Evolutionary conservation across 108 stramenopile species (phyloP).

Genomic region (Skeletonema marinoi): DNA sequence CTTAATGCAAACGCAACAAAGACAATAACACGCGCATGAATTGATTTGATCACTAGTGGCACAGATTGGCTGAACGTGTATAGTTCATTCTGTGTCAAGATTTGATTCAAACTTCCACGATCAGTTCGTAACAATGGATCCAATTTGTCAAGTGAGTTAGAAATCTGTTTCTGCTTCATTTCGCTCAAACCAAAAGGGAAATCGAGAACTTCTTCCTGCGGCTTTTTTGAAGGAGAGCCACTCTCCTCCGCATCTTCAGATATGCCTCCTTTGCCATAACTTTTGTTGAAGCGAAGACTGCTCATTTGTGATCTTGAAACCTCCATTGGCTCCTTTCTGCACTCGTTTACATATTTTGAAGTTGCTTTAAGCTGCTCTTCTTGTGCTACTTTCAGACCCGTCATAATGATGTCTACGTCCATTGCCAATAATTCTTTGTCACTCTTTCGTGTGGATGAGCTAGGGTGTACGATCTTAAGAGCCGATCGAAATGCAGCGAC

Average conservation of each 20-base stretch:
- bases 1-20: slow-evolving; percentile 81
- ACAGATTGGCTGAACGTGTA: slow-evolving; percentile 83
- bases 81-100: slow-evolving; percentile 55
- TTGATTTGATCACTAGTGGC: slow-evolving; percentile 77
- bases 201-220: slow-evolving; percentile 77
- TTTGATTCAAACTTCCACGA: slow-evolving; percentile 51
- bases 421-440: slow-evolving; percentile 85
- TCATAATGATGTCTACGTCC: slow-evolving; percentile 89
- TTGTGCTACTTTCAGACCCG: slow-evolving; percentile 84
- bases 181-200: slow-evolving; percentile 83
- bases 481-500: slow-evolving; percentile 87
- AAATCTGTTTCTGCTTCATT: slow-evolving; percentile 58
- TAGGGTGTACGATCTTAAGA: slow-evolving; percentile 87
- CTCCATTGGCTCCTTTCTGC: slow-evolving; percentile 74
- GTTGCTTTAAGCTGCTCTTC: slow-evolving; percentile 89
- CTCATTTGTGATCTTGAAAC: slow-evolving; percentile 39
- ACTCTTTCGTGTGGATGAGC: slow-evolving; percentile 78
- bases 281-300: slow-evolving; percentile 32
- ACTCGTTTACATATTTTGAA: slow-evolving; percentile 67
- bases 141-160: slow-evolving; percentile 33
- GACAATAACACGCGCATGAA: slow-evolving; percentile 88
- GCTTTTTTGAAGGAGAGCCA: slow-evolving; percentile 42
- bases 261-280: slow-evolving; percentile 19
- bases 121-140: slow-evolving; percentile 46
- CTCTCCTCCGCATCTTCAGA: slow-evolving; percentile 22